A percentile compares a stretch with the other conserved stretches of the same genome.
Conservation (phyloP, 345 rosid genomes). For the Lepidium aucheri region DNA sequence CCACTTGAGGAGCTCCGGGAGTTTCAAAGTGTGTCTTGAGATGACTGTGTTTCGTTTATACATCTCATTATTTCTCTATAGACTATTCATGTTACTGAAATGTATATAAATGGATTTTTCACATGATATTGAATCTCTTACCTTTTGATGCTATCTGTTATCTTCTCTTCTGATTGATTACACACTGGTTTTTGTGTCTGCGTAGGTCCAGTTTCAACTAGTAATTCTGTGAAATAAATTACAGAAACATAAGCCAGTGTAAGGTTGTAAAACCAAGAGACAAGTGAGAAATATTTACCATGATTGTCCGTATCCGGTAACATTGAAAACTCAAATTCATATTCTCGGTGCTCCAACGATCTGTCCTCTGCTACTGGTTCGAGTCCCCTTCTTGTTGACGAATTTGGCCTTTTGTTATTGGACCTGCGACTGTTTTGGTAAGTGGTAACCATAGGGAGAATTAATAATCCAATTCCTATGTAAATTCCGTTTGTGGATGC, state of each 20-base stretch:
- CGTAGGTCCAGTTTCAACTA: slow-evolving; percentile 77
- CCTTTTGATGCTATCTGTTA: slow-evolving; percentile 63
- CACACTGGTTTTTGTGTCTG: slow-evolving; percentile 43
- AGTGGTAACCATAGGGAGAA: slow-evolving; percentile 4
- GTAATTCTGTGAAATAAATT: slow-evolving; percentile 35
- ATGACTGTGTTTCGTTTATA: slow-evolving; percentile 38
- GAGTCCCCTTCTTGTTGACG: slow-evolving; percentile 62
- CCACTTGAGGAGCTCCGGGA: slow-evolving; percentile 60
- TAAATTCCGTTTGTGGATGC: not conserved
- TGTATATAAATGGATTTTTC: not conserved
- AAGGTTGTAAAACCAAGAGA: not conserved
- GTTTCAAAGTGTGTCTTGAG: slow-evolving; percentile 74
- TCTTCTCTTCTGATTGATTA: slow-evolving; percentile 44
- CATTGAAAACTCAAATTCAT: slow-evolving; percentile 42
- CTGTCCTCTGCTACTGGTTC: slow-evolving; percentile 72
- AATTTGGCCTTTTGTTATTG: slow-evolving; percentile 40
- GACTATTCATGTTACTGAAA: not conserved
- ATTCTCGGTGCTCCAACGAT: slow-evolving; percentile 31
- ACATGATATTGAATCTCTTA: slow-evolving; percentile 15
- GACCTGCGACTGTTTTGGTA: slow-evolving; percentile 32
- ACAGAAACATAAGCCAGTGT: not conserved
- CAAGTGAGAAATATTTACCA: slow-evolving; percentile 31
- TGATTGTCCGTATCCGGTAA: slow-evolving; percentile 43
- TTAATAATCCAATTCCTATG: slow-evolving; percentile 2
- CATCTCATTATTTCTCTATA: not conserved